These are phyloP conservation scores for Epichloe coenophiala DNA, from an alignment of 2,329 filamentous ascomycete species.

Conservation along the genomic window DNA sequence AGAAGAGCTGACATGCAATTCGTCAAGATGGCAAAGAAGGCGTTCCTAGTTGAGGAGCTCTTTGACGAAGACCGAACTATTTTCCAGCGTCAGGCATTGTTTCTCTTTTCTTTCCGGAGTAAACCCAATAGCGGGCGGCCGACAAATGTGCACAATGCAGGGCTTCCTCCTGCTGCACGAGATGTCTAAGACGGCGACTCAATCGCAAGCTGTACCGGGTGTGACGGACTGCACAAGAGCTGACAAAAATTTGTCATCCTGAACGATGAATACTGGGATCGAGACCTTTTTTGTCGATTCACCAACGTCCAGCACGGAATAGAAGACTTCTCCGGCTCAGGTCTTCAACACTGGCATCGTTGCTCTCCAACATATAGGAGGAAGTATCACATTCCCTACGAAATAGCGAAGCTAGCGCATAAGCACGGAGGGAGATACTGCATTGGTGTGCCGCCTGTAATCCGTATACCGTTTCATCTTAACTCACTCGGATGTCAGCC, in stretches of 20 bases:
- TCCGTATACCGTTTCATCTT: neutral
- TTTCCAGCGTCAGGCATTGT: conserved; percentile 45
- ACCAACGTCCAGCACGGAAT: neutral
- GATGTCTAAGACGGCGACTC: neutral
- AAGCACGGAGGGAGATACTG: neutral
- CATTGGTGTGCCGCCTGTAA: neutral
- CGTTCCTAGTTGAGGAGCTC: conserved; percentile 49
- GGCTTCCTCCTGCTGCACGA: neutral
- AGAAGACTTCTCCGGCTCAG: neutral
- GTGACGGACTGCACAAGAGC: neutral
- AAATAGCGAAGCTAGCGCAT: neutral
- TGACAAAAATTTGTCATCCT: neutral
- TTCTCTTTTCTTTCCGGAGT: conserved; percentile 44
- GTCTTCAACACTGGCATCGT: neutral
- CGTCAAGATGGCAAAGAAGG: conserved; percentile 55
- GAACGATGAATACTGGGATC: neutral
- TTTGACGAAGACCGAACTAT: conserved; percentile 44
- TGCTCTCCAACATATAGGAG: neutral
- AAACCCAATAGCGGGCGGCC: neutral
- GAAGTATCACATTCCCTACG: neutral
- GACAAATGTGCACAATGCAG: neutral
- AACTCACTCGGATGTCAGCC: neutral
- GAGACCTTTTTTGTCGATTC: neutral
- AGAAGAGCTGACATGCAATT: conserved; percentile 69
- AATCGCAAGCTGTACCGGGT: neutral